Base-by-base conservation (phyloP, 2,329 filamentous ascomycete species). In the Microsporum canis region DNA sequence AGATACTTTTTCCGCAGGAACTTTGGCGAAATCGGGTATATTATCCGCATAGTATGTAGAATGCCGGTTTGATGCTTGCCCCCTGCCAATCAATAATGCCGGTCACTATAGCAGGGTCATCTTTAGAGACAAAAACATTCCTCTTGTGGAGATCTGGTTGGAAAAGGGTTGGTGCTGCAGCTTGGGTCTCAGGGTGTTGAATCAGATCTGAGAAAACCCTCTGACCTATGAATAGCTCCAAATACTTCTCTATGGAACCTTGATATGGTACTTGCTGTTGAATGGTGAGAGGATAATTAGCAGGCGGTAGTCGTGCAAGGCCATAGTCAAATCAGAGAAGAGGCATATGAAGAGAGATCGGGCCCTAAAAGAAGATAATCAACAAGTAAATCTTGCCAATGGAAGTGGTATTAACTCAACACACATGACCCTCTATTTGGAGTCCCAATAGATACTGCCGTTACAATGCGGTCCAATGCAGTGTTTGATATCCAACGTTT, bases 71-170 rank as follows among this genome's bases (percentile, higher is more conserved):
- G 56, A 61, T 60, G 60, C 67, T 65, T 2, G 64, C 62, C 38
- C 66, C 70, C 49, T 72, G 68, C 69, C 68, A 70, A 61, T 71
- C 68, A 17, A 71, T 64, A 3, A 66, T 66, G 0, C 62, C 67
- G 1, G 62, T 62, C 10, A 68, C 62, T 4, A 64, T 60, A 31
- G 70, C 70, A 12, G 75, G 72, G 58, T 77, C 68, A 6, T 73
- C 68, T 56, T 72, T 68, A 5, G 71, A 74, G 55, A 78, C 70
- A 62, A 76, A 77, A 29, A 78, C 74, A 64, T 77, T 78, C 62
- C 72, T 67, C 67, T 71, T 73, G 63, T 77, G 70, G 43, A 77
- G 62, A 65, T 78, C 74, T 12, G 72, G 70, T 60, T 78, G 74
- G 58, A 75, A 71, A 2, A 78, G 63, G 3, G 70, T 67, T 38